phyloP scores from a whole-genome alignment of 2,329 filamentous ascomycete genomes.

The Phoma sp. region DNA sequence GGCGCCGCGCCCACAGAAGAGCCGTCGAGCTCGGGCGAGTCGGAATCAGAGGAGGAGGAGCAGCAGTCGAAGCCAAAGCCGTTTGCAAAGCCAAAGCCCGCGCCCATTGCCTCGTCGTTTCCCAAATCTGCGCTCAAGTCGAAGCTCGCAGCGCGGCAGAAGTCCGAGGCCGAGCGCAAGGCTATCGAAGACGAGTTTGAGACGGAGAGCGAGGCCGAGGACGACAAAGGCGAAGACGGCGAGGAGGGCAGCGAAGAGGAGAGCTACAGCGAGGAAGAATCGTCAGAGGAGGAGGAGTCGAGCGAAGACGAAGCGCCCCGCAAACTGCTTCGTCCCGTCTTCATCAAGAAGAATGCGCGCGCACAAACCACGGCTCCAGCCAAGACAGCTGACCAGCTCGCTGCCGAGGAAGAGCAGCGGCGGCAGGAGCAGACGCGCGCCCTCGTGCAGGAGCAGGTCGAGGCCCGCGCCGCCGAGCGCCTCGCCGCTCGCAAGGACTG shows the following conservation, averaged over 20 bases:
- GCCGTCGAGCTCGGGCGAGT: slow-evolving; percentile 52
- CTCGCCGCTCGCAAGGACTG: slow-evolving; percentile 82
- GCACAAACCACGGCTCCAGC: slow-evolving; percentile 45
- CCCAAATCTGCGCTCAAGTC: slow-evolving; percentile 52
- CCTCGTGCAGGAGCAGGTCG: slow-evolving; percentile 86
- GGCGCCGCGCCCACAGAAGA: slow-evolving; percentile 54
- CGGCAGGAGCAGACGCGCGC: slow-evolving; percentile 76
- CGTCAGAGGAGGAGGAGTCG: slow-evolving; percentile 60
- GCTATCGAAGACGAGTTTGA: slow-evolving; percentile 64
- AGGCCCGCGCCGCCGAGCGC: slow-evolving; percentile 77
- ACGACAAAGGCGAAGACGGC: slow-evolving; percentile 16
- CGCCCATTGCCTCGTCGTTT: slow-evolving; percentile 55
- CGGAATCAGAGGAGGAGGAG: slow-evolving; percentile 59
- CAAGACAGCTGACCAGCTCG: slow-evolving; percentile 50
- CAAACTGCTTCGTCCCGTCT: slow-evolving; percentile 68
- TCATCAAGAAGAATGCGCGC: slow-evolving; percentile 69
- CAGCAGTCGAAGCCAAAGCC: slow-evolving; percentile 51
- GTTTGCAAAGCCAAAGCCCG: slow-evolving; percentile 44
- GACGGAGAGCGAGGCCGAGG: slow-evolving; percentile 56
- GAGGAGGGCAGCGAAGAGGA: slow-evolving; percentile 22
- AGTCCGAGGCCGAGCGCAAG: slow-evolving; percentile 37
- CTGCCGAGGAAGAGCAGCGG: slow-evolving; percentile 60
- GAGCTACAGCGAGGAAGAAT: slow-evolving; percentile 38
- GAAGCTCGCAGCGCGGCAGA: slow-evolving; percentile 51
- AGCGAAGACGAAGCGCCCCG: slow-evolving; percentile 65